These are phyloP conservation scores for Lecanicillium sp. DNA, from an alignment of 2,329 filamentous ascomycete genomes.

Conservation along the genomic window DNA sequence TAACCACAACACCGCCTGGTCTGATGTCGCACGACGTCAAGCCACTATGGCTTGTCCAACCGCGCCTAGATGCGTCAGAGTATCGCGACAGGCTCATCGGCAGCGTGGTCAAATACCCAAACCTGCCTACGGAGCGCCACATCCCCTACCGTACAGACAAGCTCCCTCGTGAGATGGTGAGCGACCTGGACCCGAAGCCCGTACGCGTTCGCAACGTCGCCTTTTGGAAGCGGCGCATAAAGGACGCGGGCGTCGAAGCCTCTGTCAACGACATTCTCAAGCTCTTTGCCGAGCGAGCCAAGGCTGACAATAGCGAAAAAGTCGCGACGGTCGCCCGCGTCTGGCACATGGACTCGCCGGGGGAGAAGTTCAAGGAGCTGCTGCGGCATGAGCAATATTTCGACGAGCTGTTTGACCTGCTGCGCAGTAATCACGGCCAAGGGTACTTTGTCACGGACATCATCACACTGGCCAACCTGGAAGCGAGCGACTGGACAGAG, in stretches of 20 bases:
- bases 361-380: constrained; percentile 21
- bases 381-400: constrained; percentile 18
- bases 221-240: constrained; percentile 19
- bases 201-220: constrained; percentile 18
- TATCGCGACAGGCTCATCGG: constrained; percentile 22
- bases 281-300: constrained; percentile 17
- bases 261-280: constrained; percentile 19
- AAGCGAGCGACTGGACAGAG: constrained; percentile 12
- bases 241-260: constrained; percentile 16
- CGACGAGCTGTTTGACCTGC: constrained; percentile 18
- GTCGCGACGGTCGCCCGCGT: constrained; percentile 19
- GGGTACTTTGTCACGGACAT: constrained; percentile 22
- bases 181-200: constrained; percentile 18
- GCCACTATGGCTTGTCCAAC: constrained; percentile 20
- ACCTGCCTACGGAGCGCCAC: constrained; percentile 17
- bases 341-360: constrained; percentile 22
- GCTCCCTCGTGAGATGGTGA: constrained; percentile 16
- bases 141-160: constrained; percentile 15
- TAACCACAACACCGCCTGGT: background rate
- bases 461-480: constrained; percentile 18
- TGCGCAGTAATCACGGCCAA: constrained; percentile 15
- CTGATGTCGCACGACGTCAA: constrained; percentile 12
- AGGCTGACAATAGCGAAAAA: constrained; percentile 9
- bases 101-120: constrained; percentile 20
- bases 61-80: constrained; percentile 18